Base-by-base conservation (phyloP, 2,329 filamentous ascomycete genomes). In the Claviceps monticola region DNA sequence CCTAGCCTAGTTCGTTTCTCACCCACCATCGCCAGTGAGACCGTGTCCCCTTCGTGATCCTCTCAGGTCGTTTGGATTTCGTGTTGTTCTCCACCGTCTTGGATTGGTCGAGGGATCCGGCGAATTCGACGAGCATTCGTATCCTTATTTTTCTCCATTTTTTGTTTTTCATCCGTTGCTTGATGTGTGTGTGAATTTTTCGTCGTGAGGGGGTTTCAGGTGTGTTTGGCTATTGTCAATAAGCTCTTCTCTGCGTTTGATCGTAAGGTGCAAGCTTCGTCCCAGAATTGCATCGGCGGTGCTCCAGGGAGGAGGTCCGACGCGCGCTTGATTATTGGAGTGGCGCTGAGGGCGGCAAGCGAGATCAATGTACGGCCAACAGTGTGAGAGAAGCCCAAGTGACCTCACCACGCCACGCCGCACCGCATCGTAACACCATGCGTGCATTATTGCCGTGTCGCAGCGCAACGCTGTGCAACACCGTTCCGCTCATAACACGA, bases 401-500 rank as follows among this genome's bases (percentile, higher is more conserved):
- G 29, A 34, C 29, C 29, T 34, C 29, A 11, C 29, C 9, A 34
- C 29, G 9, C 29, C 26, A 29, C 21, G n/a, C 36, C 39, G 17
- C n/a, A n/a, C 29, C 39, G 4, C 19, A 26, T 21, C 19, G 29
- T 34, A 11, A 34, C 29, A 34, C 29, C 29, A 34, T 34, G 29
- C 9, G 29, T 34, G 29, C 29, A 34, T 34, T 34, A 49, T 4
- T 21, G 37, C 17, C 11, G 21, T 36, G 29, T 34, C 29, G 19
- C 41, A 43, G 11, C 41, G 11, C 41, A 43, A 21, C 17, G 19
- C 41, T 21, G 2, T n/a, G 41, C 19, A n/a, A 39, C 29, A 41
- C 19, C 48, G 19, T 23, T 46, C 11, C 16, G 50, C 60, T 70
- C 65, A 71, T 69, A 71, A 68, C 55, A 70, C 59, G 36, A 67